These are phyloP conservation scores for Platanus orientalis DNA, from an alignment of 164 flowering plant species.

Conservation along the genomic window DNA sequence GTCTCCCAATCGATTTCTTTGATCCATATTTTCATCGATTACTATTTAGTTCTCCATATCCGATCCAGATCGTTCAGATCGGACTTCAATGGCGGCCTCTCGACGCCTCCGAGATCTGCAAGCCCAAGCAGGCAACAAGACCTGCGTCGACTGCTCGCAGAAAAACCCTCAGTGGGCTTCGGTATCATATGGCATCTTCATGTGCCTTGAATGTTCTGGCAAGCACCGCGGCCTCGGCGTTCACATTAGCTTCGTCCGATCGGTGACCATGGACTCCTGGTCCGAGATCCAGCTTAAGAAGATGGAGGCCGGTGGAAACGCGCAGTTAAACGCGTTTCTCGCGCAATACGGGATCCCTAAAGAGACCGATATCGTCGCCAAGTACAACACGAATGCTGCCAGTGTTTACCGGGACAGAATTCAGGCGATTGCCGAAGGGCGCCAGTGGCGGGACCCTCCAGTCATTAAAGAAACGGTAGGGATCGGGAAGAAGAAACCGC, in stretches of 20 bases:
- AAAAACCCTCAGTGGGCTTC: conserved; percentile 99
- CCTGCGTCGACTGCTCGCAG: conserved; percentile 92
- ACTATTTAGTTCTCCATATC: background rate
- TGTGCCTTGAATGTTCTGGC: conserved; percentile 98
- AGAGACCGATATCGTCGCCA: conserved; percentile 76
- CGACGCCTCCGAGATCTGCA: conserved; percentile 86
- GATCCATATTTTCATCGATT: too few relatives aligned
- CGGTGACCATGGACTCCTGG: conserved; percentile 99
- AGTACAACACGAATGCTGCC: conserved; percentile 84
- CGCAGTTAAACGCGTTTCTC: conserved; percentile 58
- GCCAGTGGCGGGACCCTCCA: conserved; percentile 73
- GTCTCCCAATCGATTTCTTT: background rate
- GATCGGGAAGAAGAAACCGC: conserved; percentile 40
- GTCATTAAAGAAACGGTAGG: conserved; percentile 52
- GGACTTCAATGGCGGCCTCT: conserved; percentile 60
- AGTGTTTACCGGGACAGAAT: conserved; percentile 64
- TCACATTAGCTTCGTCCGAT: conserved; percentile 94
- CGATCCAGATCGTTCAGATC: conserved; percentile 26
- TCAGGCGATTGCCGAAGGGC: conserved; percentile 74
- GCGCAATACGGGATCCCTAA: conserved; percentile 60
- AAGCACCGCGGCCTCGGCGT: conserved; percentile 99
- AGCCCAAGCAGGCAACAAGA: conserved; percentile 71
- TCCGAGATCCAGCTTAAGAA: conserved; percentile 94
- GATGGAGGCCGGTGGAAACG: conserved; percentile 95
- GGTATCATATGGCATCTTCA: conserved; percentile 93